These are phyloP conservation scores for Lasiodiplodia theobromae DNA, from an alignment of 2,329 filamentous ascomycete species.

Conservation along the genomic window DNA sequence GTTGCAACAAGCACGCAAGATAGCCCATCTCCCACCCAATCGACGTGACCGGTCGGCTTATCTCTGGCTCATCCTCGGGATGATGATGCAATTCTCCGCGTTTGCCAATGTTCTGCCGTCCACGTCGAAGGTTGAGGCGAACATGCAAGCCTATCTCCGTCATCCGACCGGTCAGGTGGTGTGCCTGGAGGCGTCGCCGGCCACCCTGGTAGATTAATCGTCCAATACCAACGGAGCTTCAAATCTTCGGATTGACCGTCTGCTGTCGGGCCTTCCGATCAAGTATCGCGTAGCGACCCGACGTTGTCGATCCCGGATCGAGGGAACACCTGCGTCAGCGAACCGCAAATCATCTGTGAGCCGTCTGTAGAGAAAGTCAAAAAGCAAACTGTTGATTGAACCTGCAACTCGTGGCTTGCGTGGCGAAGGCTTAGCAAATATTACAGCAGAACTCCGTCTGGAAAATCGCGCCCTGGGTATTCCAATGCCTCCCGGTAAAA, in stretches of 20 bases:
- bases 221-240: background rate
- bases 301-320: background rate
- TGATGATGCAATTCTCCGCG: background rate
- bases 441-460: background rate
- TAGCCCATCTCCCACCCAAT: constrained; percentile 16
- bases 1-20: constrained; percentile 14
- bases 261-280: constrained; percentile 15
- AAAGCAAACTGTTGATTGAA: background rate
- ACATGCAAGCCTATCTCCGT: background rate
- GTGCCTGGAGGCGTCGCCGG: background rate
- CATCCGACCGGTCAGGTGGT: background rate
- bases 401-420: background rate
- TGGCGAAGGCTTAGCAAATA: background rate
- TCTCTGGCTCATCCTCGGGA: constrained; percentile 13
- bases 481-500: constrained; percentile 4
- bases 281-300: background rate
- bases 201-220: background rate
- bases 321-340: background rate
- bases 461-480: constrained; percentile 12
- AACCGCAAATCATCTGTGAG: background rate
- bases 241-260: background rate
- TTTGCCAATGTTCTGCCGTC: background rate
- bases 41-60: background rate
- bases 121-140: constrained; percentile 11
- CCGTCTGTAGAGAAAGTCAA: background rate